phyloP scores from a whole-genome alignment of 495 filamentous ascomycete genomes.

The Schizothecium vesticola region DNA sequence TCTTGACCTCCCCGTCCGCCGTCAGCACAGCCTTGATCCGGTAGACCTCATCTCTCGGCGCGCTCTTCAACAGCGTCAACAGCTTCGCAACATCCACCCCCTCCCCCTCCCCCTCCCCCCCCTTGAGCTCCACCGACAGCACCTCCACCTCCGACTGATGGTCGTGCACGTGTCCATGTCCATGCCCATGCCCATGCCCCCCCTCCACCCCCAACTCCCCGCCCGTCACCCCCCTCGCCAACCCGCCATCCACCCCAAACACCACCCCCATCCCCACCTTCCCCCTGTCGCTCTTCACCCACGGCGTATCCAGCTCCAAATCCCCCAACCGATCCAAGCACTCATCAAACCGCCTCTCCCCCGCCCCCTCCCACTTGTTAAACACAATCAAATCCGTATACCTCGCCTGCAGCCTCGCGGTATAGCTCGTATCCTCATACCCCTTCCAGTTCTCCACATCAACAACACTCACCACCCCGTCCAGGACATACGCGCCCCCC shows the following conservation, averaged over 20 bases:
- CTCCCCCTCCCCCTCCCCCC: conserved; percentile 19
- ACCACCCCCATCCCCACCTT: conserved; percentile 69
- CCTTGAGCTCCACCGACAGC: conserved; percentile 62
- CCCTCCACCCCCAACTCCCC: conserved; percentile 23
- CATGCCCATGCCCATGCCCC: conserved; percentile 27
- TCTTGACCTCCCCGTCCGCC: conserved; percentile 47
- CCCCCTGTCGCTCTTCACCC: conserved; percentile 75
- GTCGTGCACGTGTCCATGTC: conserved; percentile 21
- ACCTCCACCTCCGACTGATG: conserved; percentile 85
- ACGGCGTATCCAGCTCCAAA: conserved; percentile 72
- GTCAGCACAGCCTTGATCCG: conserved; percentile 87
- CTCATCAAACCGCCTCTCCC: conserved; percentile 70
- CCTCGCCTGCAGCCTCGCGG: conserved; percentile 75
- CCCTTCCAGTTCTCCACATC: conserved; percentile 97
- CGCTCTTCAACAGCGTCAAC: conserved; percentile 56
- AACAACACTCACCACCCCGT: conserved; percentile 88
- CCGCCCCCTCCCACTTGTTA: conserved; percentile 86
- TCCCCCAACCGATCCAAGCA: conserved; percentile 80
- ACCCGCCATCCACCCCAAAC: conserved; percentile 78
- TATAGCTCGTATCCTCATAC: conserved; percentile 86
- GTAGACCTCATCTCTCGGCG: conserved; percentile 88
- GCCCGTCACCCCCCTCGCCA: conserved; percentile 56
- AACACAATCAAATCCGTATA: conserved; percentile 93
- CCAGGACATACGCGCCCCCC: conserved; percentile 62
- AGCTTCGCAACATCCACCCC: conserved; percentile 61